Percentiles rank a stretch among this genome's conserved stretches.
These are phyloP conservation scores for Globisporangium orthogonon DNA, from an alignment of 352 stramenopile genomes.

Conservation along the genomic window DNA sequence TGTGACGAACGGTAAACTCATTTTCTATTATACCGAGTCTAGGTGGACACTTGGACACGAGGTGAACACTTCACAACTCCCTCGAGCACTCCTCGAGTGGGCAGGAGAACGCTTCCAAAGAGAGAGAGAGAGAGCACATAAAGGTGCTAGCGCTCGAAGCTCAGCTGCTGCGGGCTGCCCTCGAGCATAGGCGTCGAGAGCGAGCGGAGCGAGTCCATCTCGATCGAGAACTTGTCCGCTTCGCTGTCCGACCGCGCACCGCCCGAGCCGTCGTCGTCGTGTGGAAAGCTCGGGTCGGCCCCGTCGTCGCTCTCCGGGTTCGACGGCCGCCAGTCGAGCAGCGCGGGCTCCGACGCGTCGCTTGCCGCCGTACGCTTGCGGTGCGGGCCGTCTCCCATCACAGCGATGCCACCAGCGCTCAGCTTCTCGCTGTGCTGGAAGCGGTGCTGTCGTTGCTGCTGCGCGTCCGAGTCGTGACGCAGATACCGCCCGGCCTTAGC, in stretches of 20 bases:
- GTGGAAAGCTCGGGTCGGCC: background rate
- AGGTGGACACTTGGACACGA: too few relatives aligned
- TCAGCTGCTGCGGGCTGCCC: conserved; percentile 8
- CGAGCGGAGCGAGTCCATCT: conserved; percentile 41
- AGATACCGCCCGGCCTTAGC: conserved; percentile 10
- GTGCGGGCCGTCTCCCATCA: conserved; percentile 1
- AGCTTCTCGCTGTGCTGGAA: conserved; percentile 2
- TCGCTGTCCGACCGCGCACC: conserved; percentile 10
- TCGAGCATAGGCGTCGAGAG: conserved; percentile 43
- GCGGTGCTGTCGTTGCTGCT: background rate
- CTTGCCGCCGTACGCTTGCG: conserved; percentile 8
- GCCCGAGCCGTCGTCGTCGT: background rate
- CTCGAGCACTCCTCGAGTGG: too few relatives aligned
- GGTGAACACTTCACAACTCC: too few relatives aligned
- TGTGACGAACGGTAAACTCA: too few relatives aligned
- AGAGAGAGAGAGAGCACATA: too few relatives aligned
- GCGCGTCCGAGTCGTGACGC: conserved; percentile 3
- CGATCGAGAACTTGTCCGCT: conserved; percentile 23
- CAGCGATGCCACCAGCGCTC: background rate
- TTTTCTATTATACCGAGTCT: too few relatives aligned
- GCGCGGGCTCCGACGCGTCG: conserved; percentile 13
- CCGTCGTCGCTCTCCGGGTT: conserved; percentile 7
- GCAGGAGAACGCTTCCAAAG: too few relatives aligned
- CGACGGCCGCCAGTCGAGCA: conserved; percentile 13
- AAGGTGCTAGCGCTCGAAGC: conserved; percentile 6